Base-by-base conservation (phyloP, 2,329 filamentous ascomycete genomes). In the Zalaria sp. region DNA sequence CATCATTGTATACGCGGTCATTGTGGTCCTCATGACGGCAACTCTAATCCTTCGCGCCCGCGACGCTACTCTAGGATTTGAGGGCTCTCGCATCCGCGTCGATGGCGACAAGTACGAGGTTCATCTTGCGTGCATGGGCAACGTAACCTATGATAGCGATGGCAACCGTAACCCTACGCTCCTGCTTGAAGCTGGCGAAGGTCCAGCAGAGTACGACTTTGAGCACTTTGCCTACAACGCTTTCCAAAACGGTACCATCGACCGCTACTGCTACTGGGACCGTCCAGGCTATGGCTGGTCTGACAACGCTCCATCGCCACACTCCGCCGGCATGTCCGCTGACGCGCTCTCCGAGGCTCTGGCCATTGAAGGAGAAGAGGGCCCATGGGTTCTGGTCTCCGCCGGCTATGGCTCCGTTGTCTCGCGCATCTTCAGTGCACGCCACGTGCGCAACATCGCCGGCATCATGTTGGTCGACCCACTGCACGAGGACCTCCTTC, bases 241-340 rank as follows among this genome's bases (percentile, higher is more conserved):
- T 1, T 68, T 87, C 49, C 69, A 77, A 48, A 91, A 91, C 53
- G 84, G 85, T 34, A 83, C 81, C 37, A 91, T 98, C 52, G 68
- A 71, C 43, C 79, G 89, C 45, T 96, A 93, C 65, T 98, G 91
- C 69, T 95, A 94, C 61, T 88, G 85, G 57, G 91, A 98, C 58
- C 81, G 91, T 25, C 91, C 91, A 1, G 91, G 91, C 1, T 74
- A 89, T 43, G 89, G 75, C 5, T 94, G 86, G 79, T 77, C 77
- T 37, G 91, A 98, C 61, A 89, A 91, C 42, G 87, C 89, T 0
- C 91, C 91, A 2, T 95, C 88, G 4, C 91, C 91, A 0, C 80
- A 94, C 52, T 93, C 85, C 4, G 89, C 86, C 4, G 87, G 88
- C 35, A 94, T 95, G 75, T 81, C 83, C n/a, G 80, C 84, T 4